Base-by-base conservation (phyloP, 192 early-diverging fungal species). In the Allomyces arbusculus region DNA sequence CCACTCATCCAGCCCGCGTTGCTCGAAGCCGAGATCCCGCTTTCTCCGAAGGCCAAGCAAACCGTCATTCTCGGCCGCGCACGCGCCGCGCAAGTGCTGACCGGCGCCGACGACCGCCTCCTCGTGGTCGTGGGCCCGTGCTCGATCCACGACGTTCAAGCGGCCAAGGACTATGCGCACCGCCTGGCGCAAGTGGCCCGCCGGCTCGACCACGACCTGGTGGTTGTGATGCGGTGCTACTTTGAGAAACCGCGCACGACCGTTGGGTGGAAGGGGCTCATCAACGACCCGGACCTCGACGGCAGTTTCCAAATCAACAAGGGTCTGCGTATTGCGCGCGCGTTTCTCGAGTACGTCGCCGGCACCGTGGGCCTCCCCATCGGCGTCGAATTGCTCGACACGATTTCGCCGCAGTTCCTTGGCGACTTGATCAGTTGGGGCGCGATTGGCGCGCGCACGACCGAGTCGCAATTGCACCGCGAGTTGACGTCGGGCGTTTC, bases 231-330 rank as follows among this genome's bases (percentile, higher is more conserved):
- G 89, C 79, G 89, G 63, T 85, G 87, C 55, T 91, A 91, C 79
- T 91, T 91, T 78, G 88, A 89, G 73, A 91, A 91, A 74, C 89
- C 89, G 10, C 77, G 87, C 66, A 87, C 86, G 12, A 89, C 86
- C 19, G 82, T 91, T 12, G 91, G 92, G 20, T 97, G 92, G 92
- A 95, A 95, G 74, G 94, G 92, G 24, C 78, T 95, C 44, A 95
- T 90, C 72, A 88, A 88, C 71, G 88, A 4, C 62, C 62, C 61
- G 2, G 23, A 25, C 19, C 24, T 55, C 23, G 20, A 64, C 11
- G 19, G 14, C 61, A 82, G 79, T 55, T 90, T 83, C 71, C 75
- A 84, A 66, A 90, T 90, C 68, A 90, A 90, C 77, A 87, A 87
- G 85, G 88, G 88, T 62, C 78, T 90, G 67, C 83, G 86, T 63